phyloP scores from a whole-genome alignment of 352 stramenopile genomes.

The Labyrinthula sp. region DNA sequence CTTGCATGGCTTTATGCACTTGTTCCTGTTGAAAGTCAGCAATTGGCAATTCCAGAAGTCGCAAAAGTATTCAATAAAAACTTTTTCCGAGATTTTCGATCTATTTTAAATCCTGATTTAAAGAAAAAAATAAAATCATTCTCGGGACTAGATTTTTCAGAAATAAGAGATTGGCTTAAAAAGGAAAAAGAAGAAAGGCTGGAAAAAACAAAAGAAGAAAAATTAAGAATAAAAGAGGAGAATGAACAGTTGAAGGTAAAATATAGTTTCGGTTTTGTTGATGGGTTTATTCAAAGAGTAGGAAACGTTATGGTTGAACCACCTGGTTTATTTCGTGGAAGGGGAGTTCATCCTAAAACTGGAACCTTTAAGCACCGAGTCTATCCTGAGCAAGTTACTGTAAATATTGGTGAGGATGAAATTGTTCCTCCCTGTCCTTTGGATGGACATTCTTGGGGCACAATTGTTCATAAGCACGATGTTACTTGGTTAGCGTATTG shows the following conservation, averaged over 20 bases:
- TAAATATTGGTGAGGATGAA: constrained; percentile 84
- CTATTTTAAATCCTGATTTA: constrained; percentile 69
- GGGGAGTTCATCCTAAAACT: constrained; percentile 95
- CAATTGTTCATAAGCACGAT: constrained; percentile 75
- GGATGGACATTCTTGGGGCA: constrained; percentile 80
- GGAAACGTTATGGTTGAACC: constrained; percentile 90
- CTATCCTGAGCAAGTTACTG: constrained; percentile 77
- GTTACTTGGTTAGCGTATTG: constrained; percentile 71
- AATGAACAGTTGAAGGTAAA: constrained; percentile 9
- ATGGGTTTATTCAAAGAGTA: constrained; percentile 38
- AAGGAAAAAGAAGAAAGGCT: constrained; percentile 73
- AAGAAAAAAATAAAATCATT: constrained; percentile 78
- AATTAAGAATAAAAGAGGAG: constrained; percentile 27
- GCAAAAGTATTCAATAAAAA: constrained; percentile 95
- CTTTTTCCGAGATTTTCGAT: constrained; percentile 80
- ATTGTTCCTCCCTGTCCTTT: constrained; percentile 64
- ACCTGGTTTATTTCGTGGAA: constrained; percentile 85
- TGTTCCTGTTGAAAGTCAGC: constrained; percentile 65
- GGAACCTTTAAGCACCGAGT: constrained; percentile 90
- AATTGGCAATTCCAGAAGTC: constrained; percentile 84
- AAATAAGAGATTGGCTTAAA: constrained; percentile 70
- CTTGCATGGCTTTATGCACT: constrained; percentile 49
- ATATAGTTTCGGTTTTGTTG: constrained; percentile 12
- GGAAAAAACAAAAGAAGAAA: constrained; percentile 82
- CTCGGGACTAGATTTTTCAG: constrained; percentile 86